phyloP scores from a whole-genome alignment of 2,329 filamentous ascomycete species.

The Hortaea werneckii region DNA sequence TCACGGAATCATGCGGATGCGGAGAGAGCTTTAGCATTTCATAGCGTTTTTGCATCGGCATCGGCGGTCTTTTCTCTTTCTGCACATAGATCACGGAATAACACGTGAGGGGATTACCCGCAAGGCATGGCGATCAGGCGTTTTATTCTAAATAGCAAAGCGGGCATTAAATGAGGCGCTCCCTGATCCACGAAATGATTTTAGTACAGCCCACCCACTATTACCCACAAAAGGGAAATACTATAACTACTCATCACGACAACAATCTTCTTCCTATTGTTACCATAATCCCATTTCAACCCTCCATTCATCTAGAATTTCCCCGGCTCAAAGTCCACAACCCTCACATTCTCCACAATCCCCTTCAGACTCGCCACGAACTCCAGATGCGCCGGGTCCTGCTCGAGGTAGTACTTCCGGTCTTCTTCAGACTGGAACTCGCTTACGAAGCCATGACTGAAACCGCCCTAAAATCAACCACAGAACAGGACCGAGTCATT shows the following conservation, averaged over 20 bases:
- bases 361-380: conserved; percentile 46
- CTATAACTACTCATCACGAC: too few relatives aligned
- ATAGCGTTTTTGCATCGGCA: background rate
- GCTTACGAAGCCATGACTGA: conserved; percentile 59
- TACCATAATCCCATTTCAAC: too few relatives aligned
- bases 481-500: background rate
- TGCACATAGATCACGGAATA: too few relatives aligned
- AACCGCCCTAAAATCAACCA: conserved; percentile 37
- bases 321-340: conserved; percentile 47
- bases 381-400: conserved; percentile 53
- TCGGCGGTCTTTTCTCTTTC: too few relatives aligned
- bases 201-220: too few relatives aligned
- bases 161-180: too few relatives aligned
- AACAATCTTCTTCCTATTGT: too few relatives aligned
- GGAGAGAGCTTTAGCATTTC: conserved; percentile 9
- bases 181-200: too few relatives aligned
- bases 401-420: conserved; percentile 55
- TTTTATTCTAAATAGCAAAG: too few relatives aligned
- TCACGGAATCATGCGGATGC: conserved; percentile 58
- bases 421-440: conserved; percentile 56
- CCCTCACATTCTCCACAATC: conserved; percentile 44
- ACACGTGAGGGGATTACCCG: too few relatives aligned
- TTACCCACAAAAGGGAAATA: too few relatives aligned
- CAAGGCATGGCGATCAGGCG: too few relatives aligned
- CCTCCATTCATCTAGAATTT: conserved; percentile 19